These are phyloP conservation scores for Leucoagaricus sp. DNA, from an alignment of 1,284 basidiomycete genomes.

Conservation along the genomic window DNA sequence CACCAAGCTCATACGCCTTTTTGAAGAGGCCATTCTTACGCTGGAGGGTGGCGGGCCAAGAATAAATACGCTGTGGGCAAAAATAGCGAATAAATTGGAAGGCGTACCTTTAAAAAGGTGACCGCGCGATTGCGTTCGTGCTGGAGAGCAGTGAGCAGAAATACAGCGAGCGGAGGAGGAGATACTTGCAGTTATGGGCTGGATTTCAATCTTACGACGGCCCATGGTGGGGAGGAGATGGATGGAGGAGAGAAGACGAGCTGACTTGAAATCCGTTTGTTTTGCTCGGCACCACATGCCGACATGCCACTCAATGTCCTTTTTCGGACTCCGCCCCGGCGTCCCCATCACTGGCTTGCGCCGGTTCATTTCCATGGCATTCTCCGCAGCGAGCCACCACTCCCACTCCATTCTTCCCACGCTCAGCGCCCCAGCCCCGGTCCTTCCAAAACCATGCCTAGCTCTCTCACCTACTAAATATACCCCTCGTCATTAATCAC, in stretches of 20 bases:
- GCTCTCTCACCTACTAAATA: conserved; percentile 1
- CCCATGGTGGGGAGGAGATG: conserved; percentile 55
- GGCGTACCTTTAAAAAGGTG: conserved; percentile 83
- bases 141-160: conserved; percentile 37
- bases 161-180: conserved; percentile 8
- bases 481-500: not conserved
- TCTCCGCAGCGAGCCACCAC: conserved; percentile 12
- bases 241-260: conserved; percentile 14
- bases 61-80: conserved; percentile 30
- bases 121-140: conserved; percentile 91
- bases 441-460: conserved; percentile 4
- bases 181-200: conserved; percentile 70
- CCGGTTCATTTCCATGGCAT: conserved; percentile 13
- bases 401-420: conserved; percentile 15
- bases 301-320: conserved; percentile 14
- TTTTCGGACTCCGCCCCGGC: conserved; percentile 15
- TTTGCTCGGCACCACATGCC: conserved; percentile 13
- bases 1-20: conserved; percentile 87
- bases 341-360: conserved; percentile 10
- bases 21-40: conserved; percentile 90
- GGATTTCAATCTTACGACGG: conserved; percentile 87
- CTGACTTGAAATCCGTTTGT: conserved; percentile 17
- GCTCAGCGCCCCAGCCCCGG: conserved; percentile 12
- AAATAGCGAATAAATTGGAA: conserved; percentile 28
- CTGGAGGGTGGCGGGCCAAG: conserved; percentile 38